Percentiles rank a stretch among this genome's conserved stretches.
Conservation (phyloP, 495 filamentous ascomycete species). For the Aspergillus sparsus region DNA sequence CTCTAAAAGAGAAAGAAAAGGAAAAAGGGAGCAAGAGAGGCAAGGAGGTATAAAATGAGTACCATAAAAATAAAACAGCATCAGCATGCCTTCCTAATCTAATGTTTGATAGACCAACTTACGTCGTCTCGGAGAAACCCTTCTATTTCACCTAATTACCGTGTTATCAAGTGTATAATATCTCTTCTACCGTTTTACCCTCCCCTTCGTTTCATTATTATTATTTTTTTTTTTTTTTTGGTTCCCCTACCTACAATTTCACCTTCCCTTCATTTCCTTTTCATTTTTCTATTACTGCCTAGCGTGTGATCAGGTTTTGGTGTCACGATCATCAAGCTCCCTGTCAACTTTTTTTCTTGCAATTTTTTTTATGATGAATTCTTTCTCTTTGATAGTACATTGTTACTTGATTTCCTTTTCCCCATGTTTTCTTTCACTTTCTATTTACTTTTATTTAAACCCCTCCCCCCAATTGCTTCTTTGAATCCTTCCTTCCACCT, state of each 20-base stretch:
- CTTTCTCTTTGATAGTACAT: constrained; percentile 27
- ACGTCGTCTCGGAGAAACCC: constrained; percentile 35
- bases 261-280: not conserved
- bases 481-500: no score
- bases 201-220: constrained; percentile 23
- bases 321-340: constrained; percentile 33
- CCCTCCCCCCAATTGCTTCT: no score
- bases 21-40: not conserved
- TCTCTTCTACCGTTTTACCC: constrained; percentile 8
- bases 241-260: not conserved
- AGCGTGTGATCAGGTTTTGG: constrained; percentile 11
- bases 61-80: not conserved
- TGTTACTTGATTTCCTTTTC: constrained; percentile 15
- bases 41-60: no score
- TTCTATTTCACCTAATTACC: constrained; percentile 20
- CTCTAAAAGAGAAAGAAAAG: not conserved
- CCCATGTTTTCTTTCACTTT: constrained; percentile 14
- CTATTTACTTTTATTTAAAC: constrained; percentile 1
- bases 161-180: constrained; percentile 31
- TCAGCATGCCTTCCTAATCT: constrained; percentile 29
- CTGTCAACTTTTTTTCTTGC: constrained; percentile 20
- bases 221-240: constrained; percentile 20
- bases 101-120: constrained; percentile 44
- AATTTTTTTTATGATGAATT: constrained; percentile 18
- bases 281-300: not conserved